Conservation (phyloP, 345 rosid species). For the Sisymbrium irio region DNA sequence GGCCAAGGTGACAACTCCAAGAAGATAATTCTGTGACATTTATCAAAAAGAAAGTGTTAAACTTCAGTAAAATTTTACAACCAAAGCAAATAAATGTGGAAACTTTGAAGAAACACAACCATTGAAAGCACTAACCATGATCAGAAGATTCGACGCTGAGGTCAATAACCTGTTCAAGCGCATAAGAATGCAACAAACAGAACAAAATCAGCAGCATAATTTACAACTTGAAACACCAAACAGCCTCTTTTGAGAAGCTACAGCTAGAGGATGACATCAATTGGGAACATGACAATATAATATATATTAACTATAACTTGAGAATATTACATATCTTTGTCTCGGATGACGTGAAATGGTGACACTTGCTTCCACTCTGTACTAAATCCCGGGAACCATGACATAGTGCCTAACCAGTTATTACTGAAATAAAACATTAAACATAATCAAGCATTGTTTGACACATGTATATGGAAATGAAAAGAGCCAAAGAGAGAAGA, state of each 20-base stretch:
- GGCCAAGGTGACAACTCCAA: slow-evolving; percentile 96
- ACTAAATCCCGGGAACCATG: too few relatives aligned
- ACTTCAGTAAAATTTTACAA: background rate
- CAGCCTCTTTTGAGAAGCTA: background rate
- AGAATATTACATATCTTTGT: too few relatives aligned
- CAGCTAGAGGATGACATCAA: too few relatives aligned
- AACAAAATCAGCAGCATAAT: slow-evolving; percentile 18
- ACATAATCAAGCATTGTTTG: too few relatives aligned
- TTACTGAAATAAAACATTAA: too few relatives aligned
- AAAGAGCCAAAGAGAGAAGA: too few relatives aligned
- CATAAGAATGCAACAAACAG: background rate
- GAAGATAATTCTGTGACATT: slow-evolving; percentile 66
- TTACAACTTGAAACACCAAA: slow-evolving; percentile 6
- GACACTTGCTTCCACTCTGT: too few relatives aligned
- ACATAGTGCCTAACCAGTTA: too few relatives aligned
- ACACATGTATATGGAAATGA: too few relatives aligned
- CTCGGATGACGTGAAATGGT: too few relatives aligned
- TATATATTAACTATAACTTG: too few relatives aligned
- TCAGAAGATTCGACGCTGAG: slow-evolving; percentile 10
- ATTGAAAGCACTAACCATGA: slow-evolving; percentile 32
- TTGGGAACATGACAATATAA: too few relatives aligned
- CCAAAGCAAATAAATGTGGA: background rate
- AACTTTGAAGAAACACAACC: background rate
- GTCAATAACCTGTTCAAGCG: slow-evolving; percentile 13
- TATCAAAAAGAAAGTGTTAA: background rate